A percentile compares a stretch with the other conserved stretches of the same genome.
These are phyloP conservation scores for Penicillium sp. DNA, from an alignment of 2,329 filamentous ascomycete genomes.

Conservation along the genomic window DNA sequence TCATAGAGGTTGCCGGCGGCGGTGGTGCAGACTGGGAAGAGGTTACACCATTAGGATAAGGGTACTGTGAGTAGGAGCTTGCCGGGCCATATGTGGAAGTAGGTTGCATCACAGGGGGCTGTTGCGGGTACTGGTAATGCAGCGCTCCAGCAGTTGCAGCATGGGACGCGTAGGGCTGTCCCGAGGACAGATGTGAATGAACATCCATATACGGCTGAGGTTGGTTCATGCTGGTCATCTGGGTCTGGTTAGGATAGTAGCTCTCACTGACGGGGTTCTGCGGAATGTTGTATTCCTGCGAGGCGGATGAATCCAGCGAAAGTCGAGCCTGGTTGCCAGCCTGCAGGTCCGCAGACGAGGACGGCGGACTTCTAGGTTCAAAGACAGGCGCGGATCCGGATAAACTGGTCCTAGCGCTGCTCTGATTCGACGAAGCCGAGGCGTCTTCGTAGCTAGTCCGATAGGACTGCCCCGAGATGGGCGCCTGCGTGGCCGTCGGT, in stretches of 20 bases:
- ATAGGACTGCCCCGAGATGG: constrained; percentile 74
- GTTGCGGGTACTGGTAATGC: constrained; percentile 75
- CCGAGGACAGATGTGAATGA: constrained; percentile 76
- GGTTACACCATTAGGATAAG: constrained; percentile 75
- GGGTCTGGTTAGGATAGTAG: constrained; percentile 48
- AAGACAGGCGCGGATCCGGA: constrained; percentile 57
- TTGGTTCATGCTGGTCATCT: constrained; percentile 74
- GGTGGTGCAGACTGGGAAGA: constrained; percentile 76
- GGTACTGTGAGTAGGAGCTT: constrained; percentile 70
- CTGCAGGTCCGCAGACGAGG: constrained; percentile 59
- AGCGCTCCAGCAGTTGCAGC: constrained; percentile 75
- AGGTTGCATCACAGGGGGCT: constrained; percentile 76
- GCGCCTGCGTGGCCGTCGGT: constrained; percentile 66
- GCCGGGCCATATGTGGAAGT: constrained; percentile 71
- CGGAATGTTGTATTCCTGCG: constrained; percentile 40
- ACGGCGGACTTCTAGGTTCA: constrained; percentile 74
- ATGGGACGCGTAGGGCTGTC: constrained; percentile 75
- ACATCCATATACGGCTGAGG: constrained; percentile 85
- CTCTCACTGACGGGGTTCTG: constrained; percentile 43
- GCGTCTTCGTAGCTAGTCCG: constrained; percentile 75
- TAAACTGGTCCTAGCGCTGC: constrained; percentile 61
- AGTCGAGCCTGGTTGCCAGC: constrained; percentile 43
- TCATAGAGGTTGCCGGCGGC: constrained; percentile 73
- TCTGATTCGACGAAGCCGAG: constrained; percentile 53
- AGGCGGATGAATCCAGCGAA: constrained; percentile 40